Conservation (phyloP, 2,329 filamentous ascomycete genomes). For the Clonostachys sp. region DNA sequence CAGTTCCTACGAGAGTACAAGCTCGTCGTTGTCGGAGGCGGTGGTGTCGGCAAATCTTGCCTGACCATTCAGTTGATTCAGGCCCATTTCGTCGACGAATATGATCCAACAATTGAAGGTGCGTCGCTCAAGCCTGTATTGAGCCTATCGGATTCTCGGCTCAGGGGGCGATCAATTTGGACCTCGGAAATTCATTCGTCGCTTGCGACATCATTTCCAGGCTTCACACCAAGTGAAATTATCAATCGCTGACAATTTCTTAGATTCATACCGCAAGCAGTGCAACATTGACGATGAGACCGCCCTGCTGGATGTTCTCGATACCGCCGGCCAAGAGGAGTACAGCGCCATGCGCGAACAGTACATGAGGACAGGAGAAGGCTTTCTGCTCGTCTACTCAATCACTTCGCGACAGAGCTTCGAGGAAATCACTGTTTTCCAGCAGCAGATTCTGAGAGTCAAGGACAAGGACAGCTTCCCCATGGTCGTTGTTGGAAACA, state of each 20-base stretch:
- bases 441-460: slow-evolving; percentile 96
- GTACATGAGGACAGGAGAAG: slow-evolving; percentile 99
- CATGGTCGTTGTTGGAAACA: slow-evolving; percentile 98
- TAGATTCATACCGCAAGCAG: slow-evolving; percentile 99
- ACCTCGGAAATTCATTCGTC: too few species aligned
- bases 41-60: slow-evolving; percentile 98
- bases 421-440: slow-evolving; percentile 97
- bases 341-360: slow-evolving; percentile 99
- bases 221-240: too few species aligned
- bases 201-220: too few species aligned
- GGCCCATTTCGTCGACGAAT: slow-evolving; percentile 98
- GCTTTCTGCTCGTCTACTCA: slow-evolving; percentile 95
- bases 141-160: neutral
- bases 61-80: slow-evolving; percentile 95
- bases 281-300: slow-evolving; percentile 98
- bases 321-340: slow-evolving; percentile 97
- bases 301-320: slow-evolving; percentile 93
- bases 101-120: slow-evolving; percentile 99
- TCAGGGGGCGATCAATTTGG: neutral
- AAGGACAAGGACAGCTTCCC: slow-evolving; percentile 99
- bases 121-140: slow-evolving; percentile 19
- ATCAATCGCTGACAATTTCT: neutral
- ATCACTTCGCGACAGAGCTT: slow-evolving; percentile 97
- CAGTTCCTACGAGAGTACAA: slow-evolving; percentile 91
- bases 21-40: slow-evolving; percentile 93